Evolutionary conservation across 2,329 filamentous ascomycete species (phyloP), one percentile per base, ranked within the genome.

Genomic region (Tolypocladium endophyticum): DNA sequence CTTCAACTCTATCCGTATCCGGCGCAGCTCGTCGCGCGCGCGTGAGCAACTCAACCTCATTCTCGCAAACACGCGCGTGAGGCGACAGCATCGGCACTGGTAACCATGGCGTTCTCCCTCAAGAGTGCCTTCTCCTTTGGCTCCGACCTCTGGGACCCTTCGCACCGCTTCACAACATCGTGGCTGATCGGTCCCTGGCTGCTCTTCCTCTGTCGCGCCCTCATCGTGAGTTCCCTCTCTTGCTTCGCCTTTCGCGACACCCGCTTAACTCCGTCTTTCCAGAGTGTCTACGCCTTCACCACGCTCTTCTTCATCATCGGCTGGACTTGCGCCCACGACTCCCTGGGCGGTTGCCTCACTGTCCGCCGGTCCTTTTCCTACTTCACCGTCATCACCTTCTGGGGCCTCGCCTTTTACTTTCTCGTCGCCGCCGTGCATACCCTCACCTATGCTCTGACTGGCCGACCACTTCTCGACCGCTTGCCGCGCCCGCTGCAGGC

Each of bases 321-420:
- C 62, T 89, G 82, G 79, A 75, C 83, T 61, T 85, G 85, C 68
- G 74, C 78, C n/a, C 79, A 83, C 69, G 70, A 72, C 39, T 57
- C 62, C 1, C 64, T 69, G 14, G 76, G 75, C 61, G 76, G 80
- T 56, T 80, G 79, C 69, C 64, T 69, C 39, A 69, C 67, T 1
- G 81, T 83, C 33, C 75, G 77, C 58, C 73, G 77, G 54, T 81
- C 80, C 54, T 94, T 95, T 77, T 90, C 86, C 67, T 95, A 85
- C 79, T 95, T 96, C 77, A 95, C 91, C 35, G 79, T 86, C 68
- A 77, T 94, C 61, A 90, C 88, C 12, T 94, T 87, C 79, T 94
- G 89, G 89, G 89, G 89, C 2, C 75, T 93, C 41, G 86, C 83
- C 30, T 93, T 92, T 75, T 96, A 95, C 78, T 87, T 87, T 70